A percentile compares a stretch with the other conserved stretches of the same genome.
Evolutionary conservation across 192 early-diverging fungal species (phyloP).

Genomic region (Phycomyces nitens): DNA sequence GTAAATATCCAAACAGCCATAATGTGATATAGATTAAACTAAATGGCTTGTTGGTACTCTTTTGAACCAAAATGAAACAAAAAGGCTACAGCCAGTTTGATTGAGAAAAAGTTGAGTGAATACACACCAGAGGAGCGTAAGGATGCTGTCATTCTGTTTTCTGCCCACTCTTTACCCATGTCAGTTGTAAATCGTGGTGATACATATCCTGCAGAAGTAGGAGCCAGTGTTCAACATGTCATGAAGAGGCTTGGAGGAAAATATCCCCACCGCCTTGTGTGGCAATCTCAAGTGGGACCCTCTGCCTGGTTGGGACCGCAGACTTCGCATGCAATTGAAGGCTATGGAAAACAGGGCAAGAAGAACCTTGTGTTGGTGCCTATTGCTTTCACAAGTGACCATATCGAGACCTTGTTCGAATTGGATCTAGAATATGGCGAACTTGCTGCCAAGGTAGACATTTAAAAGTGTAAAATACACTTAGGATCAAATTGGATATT

Average conservation of each 20-base stretch:
- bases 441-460: slow-evolving; percentile 70
- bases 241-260: slow-evolving; percentile 67
- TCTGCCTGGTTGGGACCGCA: slow-evolving; percentile 90
- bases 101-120: slow-evolving; percentile 63
- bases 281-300: slow-evolving; percentile 96
- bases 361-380: slow-evolving; percentile 86
- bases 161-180: slow-evolving; percentile 95
- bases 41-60: too few species aligned
- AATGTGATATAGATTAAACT: too few species aligned
- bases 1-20: too few species aligned
- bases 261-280: slow-evolving; percentile 87
- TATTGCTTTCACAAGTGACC: slow-evolving; percentile 94
- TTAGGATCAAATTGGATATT: too few species aligned
- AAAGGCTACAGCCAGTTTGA: slow-evolving; percentile 74
- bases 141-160: slow-evolving; percentile 84
- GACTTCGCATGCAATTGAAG: slow-evolving; percentile 76
- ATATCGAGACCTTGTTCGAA: slow-evolving; percentile 97
- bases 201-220: slow-evolving; percentile 83
- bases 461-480: background rate
- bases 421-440: slow-evolving; percentile 91
- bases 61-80: too few species aligned
- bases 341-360: slow-evolving; percentile 70
- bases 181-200: slow-evolving; percentile 89
- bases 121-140: slow-evolving; percentile 63
- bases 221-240: slow-evolving; percentile 77